Conservation (phyloP, 805 yeast genomes). For the Yamadazyma endophytica region DNA sequence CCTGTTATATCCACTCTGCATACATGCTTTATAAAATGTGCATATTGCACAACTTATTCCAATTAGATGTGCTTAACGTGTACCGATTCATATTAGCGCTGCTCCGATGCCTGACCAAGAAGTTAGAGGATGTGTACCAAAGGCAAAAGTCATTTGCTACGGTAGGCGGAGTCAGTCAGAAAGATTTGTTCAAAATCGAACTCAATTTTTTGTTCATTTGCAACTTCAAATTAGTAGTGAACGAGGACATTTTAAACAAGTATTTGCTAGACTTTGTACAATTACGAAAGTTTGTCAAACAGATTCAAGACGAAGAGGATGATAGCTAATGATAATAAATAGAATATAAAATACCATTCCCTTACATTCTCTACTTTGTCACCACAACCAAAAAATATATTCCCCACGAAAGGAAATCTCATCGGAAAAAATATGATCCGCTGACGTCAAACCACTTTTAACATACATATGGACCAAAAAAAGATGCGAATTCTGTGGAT, state of each 20-base stretch:
- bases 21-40: conserved; percentile 32
- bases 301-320: neutral
- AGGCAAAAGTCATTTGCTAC: conserved; percentile 38
- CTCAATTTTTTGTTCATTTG: conserved; percentile 37
- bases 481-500: conserved; percentile 63
- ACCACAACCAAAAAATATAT: neutral
- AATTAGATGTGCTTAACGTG: conserved; percentile 30
- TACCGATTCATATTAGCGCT: conserved; percentile 36
- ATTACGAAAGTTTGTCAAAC: conserved; percentile 21
- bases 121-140: conserved; percentile 38
- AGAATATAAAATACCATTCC: neutral
- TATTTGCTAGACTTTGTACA: conserved; percentile 29
- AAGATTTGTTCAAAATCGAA: conserved; percentile 35
- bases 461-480: conserved; percentile 9
- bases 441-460: neutral
- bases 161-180: conserved; percentile 37
- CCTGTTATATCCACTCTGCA: conserved; percentile 38
- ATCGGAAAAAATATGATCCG: neutral
- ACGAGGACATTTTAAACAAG: conserved; percentile 29
- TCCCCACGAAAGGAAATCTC: neutral
- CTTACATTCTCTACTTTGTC: neutral
- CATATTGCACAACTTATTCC: conserved; percentile 27
- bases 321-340: neutral
- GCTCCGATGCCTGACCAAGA: conserved; percentile 39
- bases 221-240: conserved; percentile 34